phyloP scores from a whole-genome alignment of 2,329 filamentous ascomycete species.

The Fusarium heterosporum region DNA sequence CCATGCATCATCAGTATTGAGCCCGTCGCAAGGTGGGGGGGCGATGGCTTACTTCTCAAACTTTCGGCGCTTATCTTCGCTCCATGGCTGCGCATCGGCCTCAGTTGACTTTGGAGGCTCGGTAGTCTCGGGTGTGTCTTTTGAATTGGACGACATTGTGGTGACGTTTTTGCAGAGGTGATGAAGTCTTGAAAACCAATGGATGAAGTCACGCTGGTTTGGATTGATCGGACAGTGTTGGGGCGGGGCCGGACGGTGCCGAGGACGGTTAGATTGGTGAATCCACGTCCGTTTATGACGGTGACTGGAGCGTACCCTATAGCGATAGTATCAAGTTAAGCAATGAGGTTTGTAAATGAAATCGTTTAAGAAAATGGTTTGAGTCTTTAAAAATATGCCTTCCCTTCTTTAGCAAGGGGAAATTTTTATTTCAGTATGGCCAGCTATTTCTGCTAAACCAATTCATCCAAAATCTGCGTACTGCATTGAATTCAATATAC shows the following conservation, averaged over 20 bases:
- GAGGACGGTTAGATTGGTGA: neutral
- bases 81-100: slow-evolving; percentile 60
- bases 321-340: neutral
- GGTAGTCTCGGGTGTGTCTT: slow-evolving; percentile 32
- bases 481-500: no score
- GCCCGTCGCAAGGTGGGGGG: neutral
- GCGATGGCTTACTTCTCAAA: slow-evolving; percentile 69
- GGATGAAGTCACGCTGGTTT: neutral
- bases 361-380: neutral
- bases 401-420: no score
- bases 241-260: slow-evolving; percentile 16
- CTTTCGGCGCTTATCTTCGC: slow-evolving; percentile 69
- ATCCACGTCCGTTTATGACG: neutral
- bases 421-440: no score
- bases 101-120: slow-evolving; percentile 32
- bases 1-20: slow-evolving; percentile 21
- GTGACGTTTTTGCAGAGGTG: slow-evolving; percentile 1
- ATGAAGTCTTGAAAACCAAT: slow-evolving; percentile 6
- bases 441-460: no score
- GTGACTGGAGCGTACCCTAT: neutral
- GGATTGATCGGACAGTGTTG: slow-evolving; percentile 8
- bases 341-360: neutral
- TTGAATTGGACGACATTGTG: slow-evolving; percentile 39
- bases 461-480: no score
- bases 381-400: neutral